Base-by-base conservation (phyloP, 1,139 yeast species). In the Lodderomyces jiufengensis region DNA sequence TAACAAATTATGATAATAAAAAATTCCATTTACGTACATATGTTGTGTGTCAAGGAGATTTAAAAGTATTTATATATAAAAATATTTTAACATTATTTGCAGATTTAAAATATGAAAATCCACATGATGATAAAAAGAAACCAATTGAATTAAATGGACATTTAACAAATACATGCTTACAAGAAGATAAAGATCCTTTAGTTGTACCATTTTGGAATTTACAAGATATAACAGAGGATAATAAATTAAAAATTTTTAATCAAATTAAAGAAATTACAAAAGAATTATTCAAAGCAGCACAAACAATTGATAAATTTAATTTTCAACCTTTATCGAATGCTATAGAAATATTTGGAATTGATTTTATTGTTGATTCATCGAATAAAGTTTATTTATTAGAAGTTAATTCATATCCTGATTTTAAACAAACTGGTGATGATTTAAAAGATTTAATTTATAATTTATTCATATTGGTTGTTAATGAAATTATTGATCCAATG, bases 351-450 rank as follows among this genome's bases (percentile, higher is more conserved):
- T 92, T 74, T 55, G 98, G 98, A 0, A 66, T 92, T 10, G 98
- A 92, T 57, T 88, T 86, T 57, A 59, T 92, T 42, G 84, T 92
- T 7, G 80, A 78, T 46, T 66, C 63, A 2, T 66, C 78, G 29
- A 55, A 59, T 22, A 53, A 66, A 8, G 92, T 84, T 3, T 68
- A 68, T 32, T 57, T 92, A 29, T 63, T 92, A 27, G 98, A 92
- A 57, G 86, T 88, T 32, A 92, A 92, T 54, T 83, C 97, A 8
- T 92, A 84, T 54, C 98, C 98, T 1, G 98, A 92, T 55, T 92
- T 92, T 61, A 88, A 88, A 54, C 98, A 92, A 59, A 92, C 97
- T 0, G 98, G 98, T 9, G 75, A 65, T 13, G 81, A 74, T 5
- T 67, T 92, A 49, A 84, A 83, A 52, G 65, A 52, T 1, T 52